A percentile compares a stretch with the other conserved stretches of the same genome.
phyloP scores from a whole-genome alignment of 768 basidiomycete genomes.

The Suillus subalutaceus region DNA sequence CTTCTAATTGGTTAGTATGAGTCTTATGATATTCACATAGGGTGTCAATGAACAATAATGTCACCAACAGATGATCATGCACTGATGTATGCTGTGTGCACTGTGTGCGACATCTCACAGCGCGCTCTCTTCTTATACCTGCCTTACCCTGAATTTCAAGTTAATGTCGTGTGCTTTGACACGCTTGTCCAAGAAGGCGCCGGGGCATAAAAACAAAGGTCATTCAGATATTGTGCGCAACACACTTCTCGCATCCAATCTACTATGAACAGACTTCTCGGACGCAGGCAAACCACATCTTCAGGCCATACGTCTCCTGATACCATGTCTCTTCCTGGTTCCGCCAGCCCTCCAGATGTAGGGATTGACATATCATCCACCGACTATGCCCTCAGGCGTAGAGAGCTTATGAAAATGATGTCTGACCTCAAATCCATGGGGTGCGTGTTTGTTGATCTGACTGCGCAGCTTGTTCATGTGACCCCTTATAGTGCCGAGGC shows the following conservation, averaged over 20 bases:
- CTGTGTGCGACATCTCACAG: not conserved
- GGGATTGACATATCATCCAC: conserved; percentile 27
- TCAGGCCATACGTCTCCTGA: not conserved
- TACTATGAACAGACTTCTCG: not conserved
- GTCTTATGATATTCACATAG: not conserved
- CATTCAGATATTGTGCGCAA: not conserved
- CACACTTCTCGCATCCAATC: not conserved
- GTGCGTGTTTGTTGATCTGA: conserved; percentile 20
- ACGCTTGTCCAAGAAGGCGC: not conserved
- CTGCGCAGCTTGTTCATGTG: conserved; percentile 3
- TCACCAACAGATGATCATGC: not conserved
- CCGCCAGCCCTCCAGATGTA: not conserved
- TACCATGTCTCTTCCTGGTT: conserved; percentile 5
- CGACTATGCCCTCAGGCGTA: conserved; percentile 44
- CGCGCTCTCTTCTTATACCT: too few species aligned
- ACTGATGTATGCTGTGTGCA: not conserved
- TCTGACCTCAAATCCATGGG: conserved; percentile 38
- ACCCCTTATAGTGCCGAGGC: conserved; percentile 39
- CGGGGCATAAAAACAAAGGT: not conserved
- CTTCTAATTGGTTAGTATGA: not conserved
- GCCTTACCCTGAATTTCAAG: not conserved
- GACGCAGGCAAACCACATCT: not conserved
- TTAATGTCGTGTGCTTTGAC: not conserved
- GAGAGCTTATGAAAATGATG: conserved; percentile 43
- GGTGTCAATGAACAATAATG: not conserved